Evolutionary conservation across 768 basidiomycete genomes (phyloP).

Genomic region (Cystofilobasidium capitatum): DNA sequence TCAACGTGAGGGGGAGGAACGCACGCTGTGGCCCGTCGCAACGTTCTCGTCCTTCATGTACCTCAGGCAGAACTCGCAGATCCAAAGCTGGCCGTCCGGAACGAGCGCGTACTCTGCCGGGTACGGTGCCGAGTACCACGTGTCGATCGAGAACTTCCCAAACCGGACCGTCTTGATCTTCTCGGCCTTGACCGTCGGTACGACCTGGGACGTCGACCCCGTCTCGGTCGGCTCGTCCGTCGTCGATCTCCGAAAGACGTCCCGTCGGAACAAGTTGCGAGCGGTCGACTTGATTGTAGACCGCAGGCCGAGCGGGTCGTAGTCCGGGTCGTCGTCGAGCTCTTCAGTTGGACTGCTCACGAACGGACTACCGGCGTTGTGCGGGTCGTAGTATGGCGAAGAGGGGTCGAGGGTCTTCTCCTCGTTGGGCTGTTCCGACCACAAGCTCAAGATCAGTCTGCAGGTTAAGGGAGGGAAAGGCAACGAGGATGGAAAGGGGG

Average conservation of each 20-base stretch:
- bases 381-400: conserved; percentile 4
- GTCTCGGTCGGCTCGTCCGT: background rate
- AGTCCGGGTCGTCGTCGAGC: background rate
- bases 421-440: background rate
- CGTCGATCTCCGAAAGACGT: too few species aligned
- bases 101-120: conserved; percentile 92
- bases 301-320: conserved; percentile 6
- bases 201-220: background rate
- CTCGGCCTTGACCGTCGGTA: conserved; percentile 27
- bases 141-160: conserved; percentile 83
- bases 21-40: conserved; percentile 76
- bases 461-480: background rate
- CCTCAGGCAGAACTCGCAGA: conserved; percentile 96
- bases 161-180: conserved; percentile 78
- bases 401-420: background rate
- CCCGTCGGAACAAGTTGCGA: background rate
- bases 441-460: too few species aligned
- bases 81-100: conserved; percentile 85
- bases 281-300: background rate
- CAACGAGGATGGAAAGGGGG: background rate
- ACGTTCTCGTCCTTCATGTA: conserved; percentile 82
- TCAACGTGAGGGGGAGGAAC: conserved; percentile 33
- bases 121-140: conserved; percentile 98
- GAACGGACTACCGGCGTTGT: background rate
- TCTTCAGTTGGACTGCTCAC: background rate